Evolutionary conservation across 305 asterid species (phyloP).

Genomic region (Fraxinus nigra): DNA sequence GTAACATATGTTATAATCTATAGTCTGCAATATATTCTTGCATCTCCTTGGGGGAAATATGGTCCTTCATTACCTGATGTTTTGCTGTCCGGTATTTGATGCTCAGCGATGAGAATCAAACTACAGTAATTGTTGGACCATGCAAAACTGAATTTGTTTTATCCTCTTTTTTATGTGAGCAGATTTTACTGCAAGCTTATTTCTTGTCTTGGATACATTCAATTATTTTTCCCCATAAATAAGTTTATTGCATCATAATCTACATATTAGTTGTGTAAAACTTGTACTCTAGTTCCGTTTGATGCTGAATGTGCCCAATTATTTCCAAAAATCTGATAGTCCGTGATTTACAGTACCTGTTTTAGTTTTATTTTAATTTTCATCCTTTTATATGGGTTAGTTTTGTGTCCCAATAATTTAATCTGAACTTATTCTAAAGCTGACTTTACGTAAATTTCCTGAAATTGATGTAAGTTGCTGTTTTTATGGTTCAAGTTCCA

Average conservation of each 20-base stretch:
- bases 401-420: background rate
- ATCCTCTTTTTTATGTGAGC: background rate
- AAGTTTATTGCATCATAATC: background rate
- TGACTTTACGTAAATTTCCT: background rate
- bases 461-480: background rate
- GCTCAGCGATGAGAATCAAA: background rate
- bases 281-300: background rate
- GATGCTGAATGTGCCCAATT: background rate
- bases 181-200: constrained; percentile 3
- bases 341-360: background rate
- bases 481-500: background rate
- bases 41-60: constrained; percentile 3
- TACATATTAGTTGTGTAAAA: background rate
- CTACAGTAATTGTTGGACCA: constrained; percentile 2
- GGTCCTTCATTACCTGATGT: background rate
- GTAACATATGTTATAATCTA: constrained; percentile 1
- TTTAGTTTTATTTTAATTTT: constrained; percentile 5
- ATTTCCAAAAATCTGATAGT: background rate
- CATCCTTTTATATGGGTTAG: background rate
- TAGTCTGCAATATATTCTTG: background rate
- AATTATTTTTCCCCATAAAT: background rate
- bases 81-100: background rate
- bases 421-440: background rate
- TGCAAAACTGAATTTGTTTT: background rate
- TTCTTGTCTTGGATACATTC: background rate